Percentiles rank a stretch among this genome's conserved stretches.
Evolutionary conservation across 2,329 filamentous ascomycete genomes (phyloP).

Genomic region (Sclerotinia subarctica): DNA sequence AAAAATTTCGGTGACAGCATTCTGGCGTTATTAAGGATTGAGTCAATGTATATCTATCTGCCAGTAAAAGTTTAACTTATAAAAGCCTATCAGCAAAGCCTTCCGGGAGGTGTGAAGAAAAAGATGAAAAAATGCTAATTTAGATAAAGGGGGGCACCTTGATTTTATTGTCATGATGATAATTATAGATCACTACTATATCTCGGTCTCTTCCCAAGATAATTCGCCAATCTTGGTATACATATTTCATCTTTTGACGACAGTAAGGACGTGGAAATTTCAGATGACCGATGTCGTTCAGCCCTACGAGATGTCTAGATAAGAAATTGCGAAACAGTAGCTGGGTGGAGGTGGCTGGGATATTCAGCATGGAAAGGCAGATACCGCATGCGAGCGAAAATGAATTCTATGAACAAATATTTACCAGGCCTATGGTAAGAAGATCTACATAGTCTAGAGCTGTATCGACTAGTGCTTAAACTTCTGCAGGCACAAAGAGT

Average conservation of each 20-base stretch:
- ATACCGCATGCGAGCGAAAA: neutral
- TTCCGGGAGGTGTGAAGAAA: neutral
- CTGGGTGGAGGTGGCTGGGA: neutral
- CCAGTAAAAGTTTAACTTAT: neutral
- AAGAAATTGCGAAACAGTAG: neutral
- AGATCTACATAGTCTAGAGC: no score
- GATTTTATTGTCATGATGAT: neutral
- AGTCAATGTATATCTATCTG: neutral
- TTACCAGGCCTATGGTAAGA: neutral
- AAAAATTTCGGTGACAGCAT: neutral
- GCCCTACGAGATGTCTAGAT: neutral
- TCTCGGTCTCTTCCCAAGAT: neutral
- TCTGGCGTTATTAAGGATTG: neutral
- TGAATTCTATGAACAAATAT: no score
- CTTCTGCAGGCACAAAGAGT: neutral
- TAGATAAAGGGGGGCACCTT: neutral
- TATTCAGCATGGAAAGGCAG: neutral
- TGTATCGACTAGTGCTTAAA: no score
- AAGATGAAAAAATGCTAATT: neutral
- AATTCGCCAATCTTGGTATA: no score
- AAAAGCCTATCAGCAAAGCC: neutral
- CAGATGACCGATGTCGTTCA: neutral
- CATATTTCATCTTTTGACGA: neutral
- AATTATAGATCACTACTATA: neutral
- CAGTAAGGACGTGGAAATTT: neutral